Conservation (phyloP, 2,329 filamentous ascomycete species). For the Ophiostoma sp. region DNA sequence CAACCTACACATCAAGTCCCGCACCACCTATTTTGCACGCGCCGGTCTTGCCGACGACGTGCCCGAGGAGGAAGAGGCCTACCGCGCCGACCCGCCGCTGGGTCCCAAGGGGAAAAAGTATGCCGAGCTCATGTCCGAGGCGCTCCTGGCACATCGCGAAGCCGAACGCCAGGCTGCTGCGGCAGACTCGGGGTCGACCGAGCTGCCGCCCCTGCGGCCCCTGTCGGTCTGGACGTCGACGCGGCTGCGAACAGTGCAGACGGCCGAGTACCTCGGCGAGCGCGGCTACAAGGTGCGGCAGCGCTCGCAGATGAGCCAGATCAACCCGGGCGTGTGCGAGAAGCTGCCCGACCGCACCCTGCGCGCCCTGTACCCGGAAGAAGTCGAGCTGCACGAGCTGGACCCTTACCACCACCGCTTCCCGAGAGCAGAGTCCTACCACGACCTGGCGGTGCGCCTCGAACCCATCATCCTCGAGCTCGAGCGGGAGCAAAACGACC, state of each 20-base stretch:
- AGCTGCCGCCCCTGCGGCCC: constrained; percentile 56
- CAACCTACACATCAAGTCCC: constrained; percentile 93
- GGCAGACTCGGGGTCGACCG: constrained; percentile 60
- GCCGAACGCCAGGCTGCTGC: constrained; percentile 68
- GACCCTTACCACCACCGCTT: constrained; percentile 98
- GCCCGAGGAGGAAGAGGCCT: constrained; percentile 81
- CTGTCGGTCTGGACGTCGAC: constrained; percentile 95
- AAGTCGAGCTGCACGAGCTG: constrained; percentile 84
- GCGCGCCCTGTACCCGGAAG: constrained; percentile 76
- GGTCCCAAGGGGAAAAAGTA: constrained; percentile 77
- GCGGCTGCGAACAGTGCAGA: constrained; percentile 82
- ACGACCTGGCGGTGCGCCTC: constrained; percentile 93
- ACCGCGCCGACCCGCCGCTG: constrained; percentile 82
- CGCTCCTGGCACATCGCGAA: constrained; percentile 75
- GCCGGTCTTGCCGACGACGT: constrained; percentile 81
- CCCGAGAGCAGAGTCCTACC: constrained; percentile 94
- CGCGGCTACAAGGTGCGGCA: constrained; percentile 82
- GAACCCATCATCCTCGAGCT: constrained; percentile 97
- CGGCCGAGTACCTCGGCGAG: constrained; percentile 71
- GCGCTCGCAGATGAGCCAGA: constrained; percentile 91
- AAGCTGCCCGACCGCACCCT: constrained; percentile 83
- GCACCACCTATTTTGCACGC: constrained; percentile 87
- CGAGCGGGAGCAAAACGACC: constrained; percentile 91
- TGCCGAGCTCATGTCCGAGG: constrained; percentile 78
- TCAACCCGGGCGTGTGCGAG: constrained; percentile 94